phyloP scores from a whole-genome alignment of 2,329 filamentous ascomycete genomes.

The Colletotrichum tamarilloi region DNA sequence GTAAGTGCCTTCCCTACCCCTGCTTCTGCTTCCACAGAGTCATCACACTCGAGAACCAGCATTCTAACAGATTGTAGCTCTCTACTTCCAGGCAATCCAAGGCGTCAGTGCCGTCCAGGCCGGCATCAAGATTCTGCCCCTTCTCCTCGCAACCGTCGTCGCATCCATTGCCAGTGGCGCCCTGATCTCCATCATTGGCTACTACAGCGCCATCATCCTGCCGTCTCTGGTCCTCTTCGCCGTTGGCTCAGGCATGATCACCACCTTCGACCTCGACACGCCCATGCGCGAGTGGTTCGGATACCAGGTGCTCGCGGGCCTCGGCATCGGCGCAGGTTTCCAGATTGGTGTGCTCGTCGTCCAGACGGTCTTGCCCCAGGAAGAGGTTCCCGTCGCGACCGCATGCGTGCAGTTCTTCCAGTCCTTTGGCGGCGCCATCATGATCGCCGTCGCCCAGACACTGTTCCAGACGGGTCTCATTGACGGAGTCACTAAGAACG shows the following conservation, averaged over 20 bases:
- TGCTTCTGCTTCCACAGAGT: too few species aligned
- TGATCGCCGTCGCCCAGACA: conserved; percentile 73
- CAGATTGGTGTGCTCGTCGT: conserved; percentile 61
- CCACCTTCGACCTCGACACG: conserved; percentile 61
- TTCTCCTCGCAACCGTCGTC: conserved; percentile 62
- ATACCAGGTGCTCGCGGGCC: conserved; percentile 66
- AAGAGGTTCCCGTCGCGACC: conserved; percentile 62
- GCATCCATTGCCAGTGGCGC: conserved; percentile 57
- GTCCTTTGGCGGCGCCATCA: conserved; percentile 72
- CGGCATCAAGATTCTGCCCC: conserved; percentile 65
- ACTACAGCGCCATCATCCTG: conserved; percentile 55
- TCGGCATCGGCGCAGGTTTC: conserved; percentile 63
- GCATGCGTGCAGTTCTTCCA: conserved; percentile 71
- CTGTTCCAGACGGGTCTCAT: conserved; percentile 75
- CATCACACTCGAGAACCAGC: background rate
- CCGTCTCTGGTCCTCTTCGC: conserved; percentile 53
- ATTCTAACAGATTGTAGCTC: conserved; percentile 44
- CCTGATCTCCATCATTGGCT: conserved; percentile 55
- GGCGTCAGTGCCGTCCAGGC: conserved; percentile 63
- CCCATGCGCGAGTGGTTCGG: conserved; percentile 65
- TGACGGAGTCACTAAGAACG: conserved; percentile 56
- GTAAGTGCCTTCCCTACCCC: conserved; percentile 40
- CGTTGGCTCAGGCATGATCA: conserved; percentile 65
- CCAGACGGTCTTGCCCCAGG: conserved; percentile 61
- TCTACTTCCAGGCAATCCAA: conserved; percentile 66